Evolutionary conservation across 192 early-diverging fungal species (phyloP).

Genomic region (Rhizophagus clarus): DNA sequence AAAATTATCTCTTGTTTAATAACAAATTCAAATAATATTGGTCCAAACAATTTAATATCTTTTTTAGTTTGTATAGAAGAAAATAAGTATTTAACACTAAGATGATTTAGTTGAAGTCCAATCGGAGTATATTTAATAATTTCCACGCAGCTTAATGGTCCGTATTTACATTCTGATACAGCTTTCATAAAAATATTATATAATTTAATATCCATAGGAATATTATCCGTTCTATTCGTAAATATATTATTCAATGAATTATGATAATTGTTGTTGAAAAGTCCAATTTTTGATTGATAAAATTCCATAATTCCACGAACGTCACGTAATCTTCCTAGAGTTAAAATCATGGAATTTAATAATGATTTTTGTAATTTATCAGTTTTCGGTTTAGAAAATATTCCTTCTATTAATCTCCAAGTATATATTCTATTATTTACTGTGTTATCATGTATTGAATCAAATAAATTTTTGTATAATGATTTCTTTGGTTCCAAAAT

Average conservation of each 20-base stretch:
- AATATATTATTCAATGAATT: background rate
- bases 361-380: slow-evolving; percentile 7
- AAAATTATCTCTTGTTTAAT: background rate
- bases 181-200: slow-evolving; percentile 21
- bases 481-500: slow-evolving; percentile 10
- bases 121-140: slow-evolving; percentile 10
- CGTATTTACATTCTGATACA: background rate
- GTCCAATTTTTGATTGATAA: background rate
- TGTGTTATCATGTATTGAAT: background rate
- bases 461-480: slow-evolving; percentile 17
- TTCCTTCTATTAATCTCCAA: background rate
- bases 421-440: slow-evolving; percentile 2
- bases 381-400: slow-evolving; percentile 10
- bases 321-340: slow-evolving; percentile 21
- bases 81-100: slow-evolving; percentile 23
- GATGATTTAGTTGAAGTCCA: slow-evolving; percentile 10
- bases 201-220: slow-evolving; percentile 9
- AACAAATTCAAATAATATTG: background rate
- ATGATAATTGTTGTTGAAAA: background rate
- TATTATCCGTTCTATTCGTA: background rate
- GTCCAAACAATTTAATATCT: background rate
- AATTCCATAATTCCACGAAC: slow-evolving; percentile 7
- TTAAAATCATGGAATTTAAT: slow-evolving; percentile 12
- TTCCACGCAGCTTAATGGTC: background rate
- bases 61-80: background rate